Base-by-base conservation (phyloP, 202 grass and related monocot genomes). In the Panicum hallii region DNA sequence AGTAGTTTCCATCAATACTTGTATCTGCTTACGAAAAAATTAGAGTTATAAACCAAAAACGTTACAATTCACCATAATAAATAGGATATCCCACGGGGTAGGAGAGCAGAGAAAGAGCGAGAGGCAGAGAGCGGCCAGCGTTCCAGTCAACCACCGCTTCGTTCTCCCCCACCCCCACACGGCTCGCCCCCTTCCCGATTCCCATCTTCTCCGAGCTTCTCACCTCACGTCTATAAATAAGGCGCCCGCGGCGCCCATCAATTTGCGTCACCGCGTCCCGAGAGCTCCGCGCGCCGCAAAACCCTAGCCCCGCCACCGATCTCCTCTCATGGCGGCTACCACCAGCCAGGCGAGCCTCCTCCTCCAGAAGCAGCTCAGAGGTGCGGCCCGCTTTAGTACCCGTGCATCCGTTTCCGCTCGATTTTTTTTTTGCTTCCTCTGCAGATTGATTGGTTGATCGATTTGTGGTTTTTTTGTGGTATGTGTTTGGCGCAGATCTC, bases 361-460 rank as follows among this genome's bases (percentile, higher is more conserved):
- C 53, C 93, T 99, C 26, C 86, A 84, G 66, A 95, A 99, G 91
- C 96, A 96, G 75, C 93, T 94, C 66, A 79, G 82, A 88, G 93
- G 92, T 94, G 64, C 62, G 88, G 32, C 41, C 48, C 42, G 75
- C 42, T 7, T 36, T 32, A 64, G 32, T 20, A 40, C 2, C 42
- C 40, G 6, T 63, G 26, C 45, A 12, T 82, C 55, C 4, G 3
- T 55, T 49, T 55, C 38, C 17, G 22, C 9, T 48, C 9, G 28
- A 0, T 63, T 63, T 87, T 62, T 87, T 62, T 44, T 15, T 15
- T 9, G 0, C 6, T 0, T n/a, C 0, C 3, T 2, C 2, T 0
- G 56, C 5, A 9, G 53, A 80, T 87, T 48, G 62, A 48, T 52
- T 46, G 63, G 16, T 77, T 49, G 67, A 67, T 70, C 43, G 58